Evolutionary conservation across 2,329 filamentous ascomycete genomes (phyloP).

Genomic region (Zelopaecilomyces penicillatus): DNA sequence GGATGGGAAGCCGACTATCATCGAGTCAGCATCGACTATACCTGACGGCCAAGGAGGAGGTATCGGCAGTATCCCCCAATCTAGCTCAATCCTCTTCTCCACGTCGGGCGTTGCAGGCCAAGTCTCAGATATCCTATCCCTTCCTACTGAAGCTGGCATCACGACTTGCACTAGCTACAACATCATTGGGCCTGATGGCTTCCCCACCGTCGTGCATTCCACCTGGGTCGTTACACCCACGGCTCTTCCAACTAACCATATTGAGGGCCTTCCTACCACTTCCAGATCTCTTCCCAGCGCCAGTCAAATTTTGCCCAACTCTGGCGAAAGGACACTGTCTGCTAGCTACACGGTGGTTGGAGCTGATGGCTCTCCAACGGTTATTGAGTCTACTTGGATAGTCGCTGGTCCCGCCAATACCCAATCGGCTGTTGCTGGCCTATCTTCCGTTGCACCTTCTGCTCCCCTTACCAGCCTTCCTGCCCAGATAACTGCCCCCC

Average conservation of each 20-base stretch:
- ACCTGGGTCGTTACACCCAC: conserved; percentile 20
- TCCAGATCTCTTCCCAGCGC: conserved; percentile 3
- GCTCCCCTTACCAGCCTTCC: not conserved
- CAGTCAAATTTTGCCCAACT: conserved; percentile 4
- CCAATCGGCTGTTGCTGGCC: conserved; percentile 7
- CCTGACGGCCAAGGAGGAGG: not conserved
- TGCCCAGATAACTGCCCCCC: not conserved
- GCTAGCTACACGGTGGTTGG: conserved; percentile 22
- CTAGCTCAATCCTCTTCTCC: too few species aligned
- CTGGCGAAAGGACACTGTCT: conserved; percentile 5
- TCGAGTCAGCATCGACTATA: conserved; percentile 6
- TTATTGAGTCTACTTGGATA: conserved; percentile 26
- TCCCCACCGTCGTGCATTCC: conserved; percentile 26
- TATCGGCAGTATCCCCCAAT: not conserved
- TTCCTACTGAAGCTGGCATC: conserved; percentile 1
- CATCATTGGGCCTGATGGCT: conserved; percentile 23
- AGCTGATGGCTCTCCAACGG: conserved; percentile 22
- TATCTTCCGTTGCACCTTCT: not conserved
- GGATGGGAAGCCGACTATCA: conserved; percentile 20
- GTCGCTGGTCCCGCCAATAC: conserved; percentile 12
- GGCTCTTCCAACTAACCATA: not conserved
- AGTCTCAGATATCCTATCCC: not conserved
- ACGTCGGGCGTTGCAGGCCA: too few species aligned
- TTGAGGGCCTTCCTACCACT: conserved; percentile 7
- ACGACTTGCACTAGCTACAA: conserved; percentile 16